phyloP scores from a whole-genome alignment of 768 basidiomycete genomes.

The Baorangia bicolor region DNA sequence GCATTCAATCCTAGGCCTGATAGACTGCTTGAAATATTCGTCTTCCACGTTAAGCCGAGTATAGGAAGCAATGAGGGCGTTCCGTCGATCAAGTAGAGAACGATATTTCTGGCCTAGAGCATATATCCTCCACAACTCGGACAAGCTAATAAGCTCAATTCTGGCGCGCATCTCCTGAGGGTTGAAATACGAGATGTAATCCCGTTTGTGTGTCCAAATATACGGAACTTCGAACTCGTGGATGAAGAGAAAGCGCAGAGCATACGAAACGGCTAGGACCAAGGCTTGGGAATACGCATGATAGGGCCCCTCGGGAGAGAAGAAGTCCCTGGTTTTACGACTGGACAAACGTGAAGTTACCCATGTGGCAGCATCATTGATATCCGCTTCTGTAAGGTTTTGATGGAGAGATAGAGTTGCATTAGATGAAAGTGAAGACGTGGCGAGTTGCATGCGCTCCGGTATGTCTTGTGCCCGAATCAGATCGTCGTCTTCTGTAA shows the following conservation, averaged over 20 bases:
- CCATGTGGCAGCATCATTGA: constrained; percentile 85
- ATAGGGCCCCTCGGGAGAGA: constrained; percentile 60
- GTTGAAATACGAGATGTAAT: constrained; percentile 85
- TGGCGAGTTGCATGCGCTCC: constrained; percentile 92
- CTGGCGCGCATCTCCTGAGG: constrained; percentile 58
- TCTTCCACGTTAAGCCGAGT: constrained; percentile 66
- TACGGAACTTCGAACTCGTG: constrained; percentile 93
- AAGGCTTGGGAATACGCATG: constrained; percentile 63
- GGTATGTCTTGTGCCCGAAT: constrained; percentile 90
- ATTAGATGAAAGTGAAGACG: constrained; percentile 73
- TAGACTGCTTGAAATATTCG: constrained; percentile 71
- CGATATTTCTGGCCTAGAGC: constrained; percentile 87
- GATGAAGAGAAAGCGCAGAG: constrained; percentile 80
- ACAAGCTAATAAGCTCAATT: constrained; percentile 67
- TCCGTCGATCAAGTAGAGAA: constrained; percentile 74
- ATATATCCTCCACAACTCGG: constrained; percentile 91
- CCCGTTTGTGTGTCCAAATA: constrained; percentile 90
- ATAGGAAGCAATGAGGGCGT: constrained; percentile 63
- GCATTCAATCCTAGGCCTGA: constrained; percentile 66
- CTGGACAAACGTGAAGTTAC: constrained; percentile 76
- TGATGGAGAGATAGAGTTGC: constrained; percentile 60
- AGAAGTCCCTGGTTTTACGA: constrained; percentile 70
- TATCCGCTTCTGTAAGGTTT: constrained; percentile 67
- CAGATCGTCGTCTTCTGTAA: constrained; percentile 92
- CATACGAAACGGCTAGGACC: constrained; percentile 74